Percentiles rank a stretch among this genome's conserved stretches.
Conservation (phyloP, 2,329 filamentous ascomycete species). For the Apiospora arundinis region DNA sequence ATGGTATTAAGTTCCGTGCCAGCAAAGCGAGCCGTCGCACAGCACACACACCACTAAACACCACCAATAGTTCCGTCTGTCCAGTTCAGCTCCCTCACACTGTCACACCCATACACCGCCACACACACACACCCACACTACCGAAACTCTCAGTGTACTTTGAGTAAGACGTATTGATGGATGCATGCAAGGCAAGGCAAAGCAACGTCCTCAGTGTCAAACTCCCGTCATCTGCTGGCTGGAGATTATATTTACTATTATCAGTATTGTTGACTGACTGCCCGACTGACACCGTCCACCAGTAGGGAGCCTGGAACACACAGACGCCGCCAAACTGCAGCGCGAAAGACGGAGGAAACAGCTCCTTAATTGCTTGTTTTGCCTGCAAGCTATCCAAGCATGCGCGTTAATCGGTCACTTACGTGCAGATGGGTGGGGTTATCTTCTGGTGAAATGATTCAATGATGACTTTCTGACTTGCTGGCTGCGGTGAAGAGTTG, state of each 20-base stretch:
- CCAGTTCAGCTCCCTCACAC: neutral
- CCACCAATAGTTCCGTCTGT: slow-evolving; percentile 3
- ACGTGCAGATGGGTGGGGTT: neutral
- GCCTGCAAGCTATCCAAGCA: neutral
- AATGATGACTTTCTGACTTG: neutral
- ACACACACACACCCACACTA: neutral
- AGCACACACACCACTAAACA: slow-evolving; percentile 11
- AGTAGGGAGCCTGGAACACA: neutral
- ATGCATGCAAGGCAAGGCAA: neutral
- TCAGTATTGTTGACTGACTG: neutral
- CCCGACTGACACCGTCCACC: neutral
- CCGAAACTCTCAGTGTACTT: neutral
- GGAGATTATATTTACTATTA: slow-evolving; percentile 7
- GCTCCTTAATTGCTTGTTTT: neutral
- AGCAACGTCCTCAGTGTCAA: neutral
- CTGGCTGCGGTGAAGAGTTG: neutral
- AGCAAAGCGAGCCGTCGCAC: slow-evolving; percentile 12
- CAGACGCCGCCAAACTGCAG: neutral
- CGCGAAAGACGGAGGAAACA: neutral
- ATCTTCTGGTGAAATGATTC: neutral
- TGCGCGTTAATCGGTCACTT: slow-evolving; percentile 2
- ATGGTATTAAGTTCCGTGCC: slow-evolving; percentile 33
- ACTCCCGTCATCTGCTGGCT: slow-evolving; percentile 6
- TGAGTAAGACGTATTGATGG: neutral
- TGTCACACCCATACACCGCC: neutral